Conservation (phyloP, 148 eudicot species). For the Spergularia bocconei region DNA sequence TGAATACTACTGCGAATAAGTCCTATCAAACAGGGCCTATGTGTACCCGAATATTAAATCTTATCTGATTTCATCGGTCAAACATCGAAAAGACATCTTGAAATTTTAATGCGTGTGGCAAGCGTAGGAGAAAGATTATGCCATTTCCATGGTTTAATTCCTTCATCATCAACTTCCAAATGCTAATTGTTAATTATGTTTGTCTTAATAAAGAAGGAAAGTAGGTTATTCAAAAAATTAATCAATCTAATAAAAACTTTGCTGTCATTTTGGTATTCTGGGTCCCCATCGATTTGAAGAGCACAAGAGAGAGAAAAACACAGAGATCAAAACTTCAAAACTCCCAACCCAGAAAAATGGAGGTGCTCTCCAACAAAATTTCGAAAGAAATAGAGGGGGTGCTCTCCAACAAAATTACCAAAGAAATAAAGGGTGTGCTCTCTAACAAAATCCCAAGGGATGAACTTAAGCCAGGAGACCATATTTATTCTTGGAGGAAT, state of each 20-base stretch:
- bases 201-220: too few species aligned
- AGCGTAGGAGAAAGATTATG: too few species aligned
- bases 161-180: too few species aligned
- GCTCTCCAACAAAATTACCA: conserved; percentile 47
- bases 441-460: conserved; percentile 55
- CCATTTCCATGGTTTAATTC: too few species aligned
- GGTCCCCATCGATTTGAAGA: background rate
- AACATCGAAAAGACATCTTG: too few species aligned
- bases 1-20: too few species aligned
- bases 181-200: too few species aligned
- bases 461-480: conserved; percentile 59
- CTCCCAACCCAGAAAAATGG: conserved; percentile 31
- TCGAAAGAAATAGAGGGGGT: conserved; percentile 30
- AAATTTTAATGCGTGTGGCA: too few species aligned
- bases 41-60: too few species aligned
- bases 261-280: background rate
- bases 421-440: conserved; percentile 34
- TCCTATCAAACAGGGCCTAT: too few species aligned
- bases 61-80: too few species aligned
- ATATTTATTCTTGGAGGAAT: conserved; percentile 69
- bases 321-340: background rate
- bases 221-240: background rate
- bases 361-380: conserved; percentile 26
- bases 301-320: background rate
- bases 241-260: too few species aligned